Evolutionary conservation across 2,329 filamentous ascomycete genomes (phyloP).

Genomic region (Curvularia hawaiiensis): DNA sequence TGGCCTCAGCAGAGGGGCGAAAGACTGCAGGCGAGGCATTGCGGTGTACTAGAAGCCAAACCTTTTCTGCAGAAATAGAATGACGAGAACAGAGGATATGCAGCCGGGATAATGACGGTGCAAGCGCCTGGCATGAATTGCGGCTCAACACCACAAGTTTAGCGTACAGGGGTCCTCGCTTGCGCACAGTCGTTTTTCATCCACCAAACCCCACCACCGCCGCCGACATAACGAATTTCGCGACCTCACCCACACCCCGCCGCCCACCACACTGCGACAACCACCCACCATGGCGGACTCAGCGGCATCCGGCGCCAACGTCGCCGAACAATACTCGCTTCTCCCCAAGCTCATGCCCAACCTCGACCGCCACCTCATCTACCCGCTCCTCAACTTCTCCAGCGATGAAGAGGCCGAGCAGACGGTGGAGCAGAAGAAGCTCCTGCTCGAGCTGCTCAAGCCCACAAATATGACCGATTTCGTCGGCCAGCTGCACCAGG

Average conservation of each 20-base stretch:
- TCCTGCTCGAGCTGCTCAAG: slow-evolving; percentile 93
- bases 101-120: slow-evolving; percentile 8
- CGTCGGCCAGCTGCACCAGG: slow-evolving; percentile 87
- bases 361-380: slow-evolving; percentile 95
- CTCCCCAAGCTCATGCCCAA: slow-evolving; percentile 88
- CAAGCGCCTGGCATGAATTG: slow-evolving; percentile 17
- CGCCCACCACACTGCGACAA: slow-evolving; percentile 14
- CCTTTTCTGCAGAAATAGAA: background rate
- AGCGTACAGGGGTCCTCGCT: slow-evolving; percentile 43
- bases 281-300: slow-evolving; percentile 49
- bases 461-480: slow-evolving; percentile 99
- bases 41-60: background rate
- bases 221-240: slow-evolving; percentile 21
- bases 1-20: slow-evolving; percentile 50
- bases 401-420: slow-evolving; percentile 80
- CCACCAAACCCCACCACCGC: slow-evolving; percentile 13
- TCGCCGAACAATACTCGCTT: slow-evolving; percentile 76
- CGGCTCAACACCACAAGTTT: slow-evolving; percentile 43
- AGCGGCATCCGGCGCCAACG: slow-evolving; percentile 60
- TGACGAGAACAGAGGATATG: background rate
- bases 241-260: slow-evolving; percentile 15
- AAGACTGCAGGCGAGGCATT: slow-evolving; percentile 46
- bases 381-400: slow-evolving; percentile 92
- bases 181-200: slow-evolving; percentile 45
- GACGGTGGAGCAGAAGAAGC: slow-evolving; percentile 74